These are phyloP conservation scores for Melampsora americana DNA, from an alignment of 1,284 basidiomycete species.

Conservation along the genomic window DNA sequence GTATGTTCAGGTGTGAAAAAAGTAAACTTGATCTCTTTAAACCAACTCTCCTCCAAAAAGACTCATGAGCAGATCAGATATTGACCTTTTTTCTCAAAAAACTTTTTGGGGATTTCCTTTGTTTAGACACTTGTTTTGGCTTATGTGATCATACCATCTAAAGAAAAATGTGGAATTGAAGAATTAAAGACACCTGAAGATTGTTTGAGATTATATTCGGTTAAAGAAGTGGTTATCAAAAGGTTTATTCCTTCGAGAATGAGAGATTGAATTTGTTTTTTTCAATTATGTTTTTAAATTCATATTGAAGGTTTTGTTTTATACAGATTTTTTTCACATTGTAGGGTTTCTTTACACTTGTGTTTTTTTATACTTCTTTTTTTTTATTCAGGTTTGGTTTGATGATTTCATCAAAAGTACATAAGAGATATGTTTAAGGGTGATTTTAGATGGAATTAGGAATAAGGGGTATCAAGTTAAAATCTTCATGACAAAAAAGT, in stretches of 20 bases:
- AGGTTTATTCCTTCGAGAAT: constrained; percentile 86
- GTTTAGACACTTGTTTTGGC: constrained; percentile 76
- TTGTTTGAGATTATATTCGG: constrained; percentile 65
- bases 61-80: too few relatives aligned
- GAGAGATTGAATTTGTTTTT: constrained; percentile 77
- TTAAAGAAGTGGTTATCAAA: constrained; percentile 79
- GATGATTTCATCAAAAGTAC: too few relatives aligned
- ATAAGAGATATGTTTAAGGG: too few relatives aligned
- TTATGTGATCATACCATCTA: constrained; percentile 82
- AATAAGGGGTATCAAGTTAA: too few relatives aligned
- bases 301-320: constrained; percentile 46
- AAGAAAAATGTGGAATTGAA: constrained; percentile 60
- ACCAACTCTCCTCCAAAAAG: too few relatives aligned
- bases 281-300: too few relatives aligned
- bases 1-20: constrained; percentile 98
- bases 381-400: too few relatives aligned
- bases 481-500: too few relatives aligned
- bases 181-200: constrained; percentile 68
- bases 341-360: neutral
- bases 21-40: constrained; percentile 57
- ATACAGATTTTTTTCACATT: neutral
- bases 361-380: too few relatives aligned
- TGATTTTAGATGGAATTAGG: too few relatives aligned
- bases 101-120: neutral
- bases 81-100: constrained; percentile 23